A percentile compares a stretch with the other conserved stretches of the same genome.
Conservation (phyloP, 768 basidiomycete genomes). For the Pleurotus salmoneostramineus region DNA sequence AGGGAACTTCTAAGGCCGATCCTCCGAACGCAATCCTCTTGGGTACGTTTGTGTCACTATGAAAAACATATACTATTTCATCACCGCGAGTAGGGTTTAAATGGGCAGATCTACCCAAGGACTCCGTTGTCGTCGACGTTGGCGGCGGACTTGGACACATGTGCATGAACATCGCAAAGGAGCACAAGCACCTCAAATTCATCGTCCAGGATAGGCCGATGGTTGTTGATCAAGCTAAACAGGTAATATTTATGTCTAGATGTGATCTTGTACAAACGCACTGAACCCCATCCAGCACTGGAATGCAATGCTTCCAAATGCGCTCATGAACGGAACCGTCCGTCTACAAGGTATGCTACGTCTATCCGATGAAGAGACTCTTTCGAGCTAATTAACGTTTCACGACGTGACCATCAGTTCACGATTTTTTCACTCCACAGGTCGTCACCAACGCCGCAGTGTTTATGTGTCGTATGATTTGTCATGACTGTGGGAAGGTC, state of each 20-base stretch:
- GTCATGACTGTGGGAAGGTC: conserved; percentile 28
- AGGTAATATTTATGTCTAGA: conserved; percentile 10
- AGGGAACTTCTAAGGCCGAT: conserved; percentile 13
- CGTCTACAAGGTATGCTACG: conserved; percentile 20
- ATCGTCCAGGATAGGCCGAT: conserved; percentile 31
- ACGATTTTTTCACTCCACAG: conserved; percentile 28
- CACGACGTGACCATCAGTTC: conserved; percentile 10
- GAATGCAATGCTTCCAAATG: conserved; percentile 19
- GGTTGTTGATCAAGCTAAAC: conserved; percentile 19
- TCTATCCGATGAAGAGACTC: neutral
- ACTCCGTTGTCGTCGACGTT: conserved; percentile 25
- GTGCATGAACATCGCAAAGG: conserved; percentile 23
- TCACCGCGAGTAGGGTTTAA: conserved; percentile 13
- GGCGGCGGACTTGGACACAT: conserved; percentile 31
- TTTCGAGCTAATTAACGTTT: neutral
- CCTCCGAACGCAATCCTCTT: conserved; percentile 9
- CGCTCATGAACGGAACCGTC: conserved; percentile 19
- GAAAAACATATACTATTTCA: too few relatives aligned
- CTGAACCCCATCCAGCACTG: conserved; percentile 18
- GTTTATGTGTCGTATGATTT: conserved; percentile 23
- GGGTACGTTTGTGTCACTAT: neutral
- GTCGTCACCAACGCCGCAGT: conserved; percentile 20
- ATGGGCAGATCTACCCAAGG: conserved; percentile 13
- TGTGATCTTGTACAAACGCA: neutral
- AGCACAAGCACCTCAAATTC: conserved; percentile 18